Evolutionary conservation across 345 rosid species (phyloP).

Genomic region (Pistacia integerrima): DNA sequence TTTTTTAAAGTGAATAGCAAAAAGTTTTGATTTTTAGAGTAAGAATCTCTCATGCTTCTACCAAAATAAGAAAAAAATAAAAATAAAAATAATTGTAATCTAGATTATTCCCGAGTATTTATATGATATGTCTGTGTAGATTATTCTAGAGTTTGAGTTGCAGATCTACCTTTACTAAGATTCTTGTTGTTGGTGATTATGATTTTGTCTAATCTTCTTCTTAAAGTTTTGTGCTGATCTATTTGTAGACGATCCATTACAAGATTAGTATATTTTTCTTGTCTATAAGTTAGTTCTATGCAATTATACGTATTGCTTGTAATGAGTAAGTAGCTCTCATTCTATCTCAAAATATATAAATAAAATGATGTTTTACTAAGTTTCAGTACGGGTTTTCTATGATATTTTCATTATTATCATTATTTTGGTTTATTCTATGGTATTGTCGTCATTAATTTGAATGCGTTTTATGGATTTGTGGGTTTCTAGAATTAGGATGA

Average conservation of each 20-base stretch:
- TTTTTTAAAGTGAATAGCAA: neutral
- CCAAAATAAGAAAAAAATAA: neutral
- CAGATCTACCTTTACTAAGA: conserved; percentile 23
- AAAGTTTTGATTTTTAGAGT: conserved; percentile 21
- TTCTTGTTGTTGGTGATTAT: conserved; percentile 6
- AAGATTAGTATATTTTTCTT: too few relatives aligned
- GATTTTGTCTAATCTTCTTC: neutral
- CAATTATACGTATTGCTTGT: neutral
- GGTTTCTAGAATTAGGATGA: neutral
- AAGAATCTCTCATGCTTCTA: neutral
- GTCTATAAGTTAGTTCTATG: neutral
- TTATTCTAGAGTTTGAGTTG: conserved; percentile 8
- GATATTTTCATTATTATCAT: neutral
- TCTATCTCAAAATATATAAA: neutral
- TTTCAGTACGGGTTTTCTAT: neutral
- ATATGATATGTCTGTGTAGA: neutral
- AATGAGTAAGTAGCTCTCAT: neutral
- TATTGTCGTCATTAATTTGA: too few relatives aligned
- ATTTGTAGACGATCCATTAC: neutral
- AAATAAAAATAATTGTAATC: neutral
- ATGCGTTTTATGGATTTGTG: neutral
- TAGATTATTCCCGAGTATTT: neutral
- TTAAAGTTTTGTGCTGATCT: neutral
- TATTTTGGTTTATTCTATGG: neutral
- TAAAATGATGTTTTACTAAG: neutral